Base-by-base conservation (phyloP, 2,329 filamentous ascomycete species). In the Corinectria fuckeliana region DNA sequence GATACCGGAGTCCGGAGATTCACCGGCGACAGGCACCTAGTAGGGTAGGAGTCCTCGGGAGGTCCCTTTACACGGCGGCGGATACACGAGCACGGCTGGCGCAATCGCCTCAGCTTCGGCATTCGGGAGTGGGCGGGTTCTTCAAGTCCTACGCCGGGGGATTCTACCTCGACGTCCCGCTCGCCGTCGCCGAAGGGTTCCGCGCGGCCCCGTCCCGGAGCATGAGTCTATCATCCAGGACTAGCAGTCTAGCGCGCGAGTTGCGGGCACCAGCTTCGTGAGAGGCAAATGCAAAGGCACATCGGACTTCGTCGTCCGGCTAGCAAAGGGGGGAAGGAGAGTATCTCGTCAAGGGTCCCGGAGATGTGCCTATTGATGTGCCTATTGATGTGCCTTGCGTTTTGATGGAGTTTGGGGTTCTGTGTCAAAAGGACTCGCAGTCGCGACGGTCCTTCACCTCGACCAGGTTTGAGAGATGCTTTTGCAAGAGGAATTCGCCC, bases 141-240 rank as follows among this genome's bases (percentile, higher is more conserved):
- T 56, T 68, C 50, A 66, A 65, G 16, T 47, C 63, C 7, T 67
- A 67, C 13, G 57, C 16, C 3, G 53, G 62, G 11, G 39, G 65
- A 23, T 26, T 26, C 53, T 30, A 57, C 52, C 1, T 62, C 20
- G 1, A 69, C 30, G 14, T 65, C 28, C 47, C 67, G 38, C 10
- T 69, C 3, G 65, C 67, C 0, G 36, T 69, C 0, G 57, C 67
- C 3, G 67, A 69, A 53, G 67, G 64, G 0, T 62, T 63, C 48
- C 62, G 64, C 2, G 59, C 65, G 0, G 63, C 65, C 0, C 67
- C 67, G 56, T 64, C 1, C 53, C 58, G 3, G 61, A 66, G 34
- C 45, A 66, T n/a, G 62, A 56, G 25, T 50, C 47, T 5, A 23
- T 64, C 11, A 42, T n/a, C n/a, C n/a, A 58, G 21, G 38, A 60